These are phyloP conservation scores for Dalbergia oliveri DNA, from an alignment of 306 rosid genomes.

Conservation along the genomic window DNA sequence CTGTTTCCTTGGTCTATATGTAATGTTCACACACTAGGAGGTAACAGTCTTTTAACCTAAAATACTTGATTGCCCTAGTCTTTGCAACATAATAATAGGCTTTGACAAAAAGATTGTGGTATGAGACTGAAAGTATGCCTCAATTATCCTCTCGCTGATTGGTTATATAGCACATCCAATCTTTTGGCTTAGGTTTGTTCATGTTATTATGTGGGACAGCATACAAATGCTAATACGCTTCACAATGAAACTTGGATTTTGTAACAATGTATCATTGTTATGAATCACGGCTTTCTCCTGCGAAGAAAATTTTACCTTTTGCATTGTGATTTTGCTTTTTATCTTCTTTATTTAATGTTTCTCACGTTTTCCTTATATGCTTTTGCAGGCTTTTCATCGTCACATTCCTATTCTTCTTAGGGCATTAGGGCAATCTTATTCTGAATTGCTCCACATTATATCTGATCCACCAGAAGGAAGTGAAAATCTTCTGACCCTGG, in stretches of 20 bases:
- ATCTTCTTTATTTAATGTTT: slow-evolving; percentile 38
- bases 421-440: slow-evolving; percentile 86
- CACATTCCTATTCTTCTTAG: slow-evolving; percentile 89
- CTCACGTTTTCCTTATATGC: slow-evolving; percentile 35
- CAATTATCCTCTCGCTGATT: slow-evolving; percentile 17
- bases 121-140: not conserved
- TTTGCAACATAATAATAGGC: slow-evolving; percentile 12
- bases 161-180: not conserved
- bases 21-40: slow-evolving; percentile 7
- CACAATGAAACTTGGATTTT: slow-evolving; percentile 11
- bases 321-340: slow-evolving; percentile 38
- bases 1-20: slow-evolving; percentile 1
- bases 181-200: no score
- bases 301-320: slow-evolving; percentile 23
- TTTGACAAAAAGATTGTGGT: slow-evolving; percentile 2
- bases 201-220: slow-evolving; percentile 24
- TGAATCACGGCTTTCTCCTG: slow-evolving; percentile 23
- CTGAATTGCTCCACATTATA: slow-evolving; percentile 81
- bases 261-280: not conserved
- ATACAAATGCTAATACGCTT: not conserved
- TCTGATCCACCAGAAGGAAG: slow-evolving; percentile 99
- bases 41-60: slow-evolving; percentile 20
- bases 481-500: slow-evolving; percentile 92
- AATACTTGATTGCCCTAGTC: slow-evolving; percentile 15
- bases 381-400: slow-evolving; percentile 91